phyloP scores from a whole-genome alignment of 2,329 filamentous ascomycete species.

The Scedosporium dehoogii region DNA sequence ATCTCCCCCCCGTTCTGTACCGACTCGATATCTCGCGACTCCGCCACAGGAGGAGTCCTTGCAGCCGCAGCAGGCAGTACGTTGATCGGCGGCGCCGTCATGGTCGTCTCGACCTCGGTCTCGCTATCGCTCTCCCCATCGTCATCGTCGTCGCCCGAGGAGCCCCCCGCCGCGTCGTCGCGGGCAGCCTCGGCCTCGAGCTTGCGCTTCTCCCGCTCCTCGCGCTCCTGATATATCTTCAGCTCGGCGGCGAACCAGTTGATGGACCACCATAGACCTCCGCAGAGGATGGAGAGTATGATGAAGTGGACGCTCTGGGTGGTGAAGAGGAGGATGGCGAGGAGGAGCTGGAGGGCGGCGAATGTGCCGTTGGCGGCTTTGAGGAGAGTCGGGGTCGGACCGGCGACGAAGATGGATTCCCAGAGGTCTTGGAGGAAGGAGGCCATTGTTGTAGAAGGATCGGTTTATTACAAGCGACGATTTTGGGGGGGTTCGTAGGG shows the following conservation, averaged over 20 bases:
- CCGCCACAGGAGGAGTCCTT: conserved; percentile 13
- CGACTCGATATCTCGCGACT: conserved; percentile 9
- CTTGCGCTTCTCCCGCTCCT: conserved; percentile 31
- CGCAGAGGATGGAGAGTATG: conserved; percentile 69
- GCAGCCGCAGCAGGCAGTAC: conserved; percentile 22
- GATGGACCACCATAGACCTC: conserved; percentile 80
- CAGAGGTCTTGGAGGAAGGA: conserved; percentile 67
- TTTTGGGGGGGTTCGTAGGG: neutral
- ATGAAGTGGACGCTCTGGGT: conserved; percentile 87
- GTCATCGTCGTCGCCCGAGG: conserved; percentile 12
- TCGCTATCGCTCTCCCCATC: conserved; percentile 26
- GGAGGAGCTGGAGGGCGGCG: conserved; percentile 69
- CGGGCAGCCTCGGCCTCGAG: conserved; percentile 25
- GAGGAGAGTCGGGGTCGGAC: conserved; percentile 78
- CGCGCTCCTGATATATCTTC: conserved; percentile 29
- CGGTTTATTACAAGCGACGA: too few species aligned
- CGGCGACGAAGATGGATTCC: conserved; percentile 88
- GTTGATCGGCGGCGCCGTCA: conserved; percentile 32
- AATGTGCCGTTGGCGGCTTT: conserved; percentile 87
- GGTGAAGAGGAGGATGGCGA: conserved; percentile 63
- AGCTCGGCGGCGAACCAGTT: conserved; percentile 88
- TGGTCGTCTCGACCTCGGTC: conserved; percentile 37
- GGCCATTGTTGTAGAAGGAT: conserved; percentile 33
- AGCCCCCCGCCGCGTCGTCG: conserved; percentile 21
- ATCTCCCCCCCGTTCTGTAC: conserved; percentile 22